Percentiles rank a stretch among this genome's conserved stretches.
phyloP scores from a whole-genome alignment of 1,284 basidiomycete species.

The Bondarzewia mesenterica region DNA sequence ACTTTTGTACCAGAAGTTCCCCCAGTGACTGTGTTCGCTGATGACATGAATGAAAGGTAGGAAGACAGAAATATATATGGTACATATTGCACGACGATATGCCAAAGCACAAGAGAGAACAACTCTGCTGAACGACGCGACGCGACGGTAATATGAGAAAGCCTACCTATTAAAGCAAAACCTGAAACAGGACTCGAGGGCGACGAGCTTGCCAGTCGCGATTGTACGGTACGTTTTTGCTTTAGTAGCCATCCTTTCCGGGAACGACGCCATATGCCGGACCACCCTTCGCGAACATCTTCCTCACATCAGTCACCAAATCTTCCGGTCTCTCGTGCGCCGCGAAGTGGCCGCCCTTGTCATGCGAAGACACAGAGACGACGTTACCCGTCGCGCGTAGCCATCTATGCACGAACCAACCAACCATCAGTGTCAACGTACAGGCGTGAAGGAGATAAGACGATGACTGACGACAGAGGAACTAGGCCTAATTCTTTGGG shows the following conservation, averaged over 20 bases:
- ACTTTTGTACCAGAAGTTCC: too few species aligned
- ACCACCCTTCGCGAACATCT: slow-evolving; percentile 15
- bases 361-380: slow-evolving; percentile 16
- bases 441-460: not conserved
- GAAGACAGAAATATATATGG: too few species aligned
- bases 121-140: too few species aligned
- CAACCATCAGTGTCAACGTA: not conserved
- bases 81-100: too few species aligned
- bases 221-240: too few species aligned
- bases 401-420: slow-evolving; percentile 9
- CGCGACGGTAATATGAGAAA: too few species aligned
- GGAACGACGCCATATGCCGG: slow-evolving; percentile 8
- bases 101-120: too few species aligned
- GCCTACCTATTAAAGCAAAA: too few species aligned
- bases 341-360: slow-evolving; percentile 20
- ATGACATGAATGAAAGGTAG: too few species aligned
- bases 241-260: slow-evolving; percentile 11
- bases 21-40: too few species aligned
- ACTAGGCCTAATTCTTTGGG: slow-evolving; percentile 21
- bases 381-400: slow-evolving; percentile 11
- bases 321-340: slow-evolving; percentile 16
- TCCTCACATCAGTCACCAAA: slow-evolving; percentile 16
- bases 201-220: too few species aligned
- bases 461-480: slow-evolving; percentile 18
- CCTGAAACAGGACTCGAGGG: too few species aligned